Conservation (phyloP, 2,329 filamentous ascomycete species). For the Diaporthe humulicola region DNA sequence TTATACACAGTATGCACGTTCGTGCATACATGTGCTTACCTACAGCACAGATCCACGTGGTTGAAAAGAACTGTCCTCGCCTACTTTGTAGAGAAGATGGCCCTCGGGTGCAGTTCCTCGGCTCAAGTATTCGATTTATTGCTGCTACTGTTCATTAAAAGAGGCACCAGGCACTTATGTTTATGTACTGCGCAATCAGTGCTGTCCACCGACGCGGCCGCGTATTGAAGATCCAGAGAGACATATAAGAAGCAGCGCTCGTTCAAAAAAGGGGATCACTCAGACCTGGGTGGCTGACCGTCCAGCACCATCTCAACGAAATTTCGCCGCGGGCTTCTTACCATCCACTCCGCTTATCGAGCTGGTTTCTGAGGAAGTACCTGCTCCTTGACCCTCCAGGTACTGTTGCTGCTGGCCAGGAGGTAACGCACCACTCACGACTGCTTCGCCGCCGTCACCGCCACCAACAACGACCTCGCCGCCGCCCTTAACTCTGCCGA, state of each 20-base stretch:
- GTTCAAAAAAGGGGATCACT: neutral
- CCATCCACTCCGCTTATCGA: slow-evolving; percentile 34
- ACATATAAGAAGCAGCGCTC: neutral
- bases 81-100: neutral
- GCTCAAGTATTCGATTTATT: neutral
- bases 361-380: slow-evolving; percentile 36
- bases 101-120: no score
- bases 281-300: neutral
- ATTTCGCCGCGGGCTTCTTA: slow-evolving; percentile 35
- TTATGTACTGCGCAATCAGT: neutral
- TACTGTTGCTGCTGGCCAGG: slow-evolving; percentile 40
- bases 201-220: neutral
- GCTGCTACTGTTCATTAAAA: neutral
- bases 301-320: slow-evolving; percentile 31
- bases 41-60: neutral
- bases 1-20: neutral
- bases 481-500: slow-evolving; percentile 81
- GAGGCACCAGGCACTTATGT: neutral
- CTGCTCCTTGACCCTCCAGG: slow-evolving; percentile 47
- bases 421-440: slow-evolving; percentile 26
- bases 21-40: neutral
- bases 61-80: neutral
- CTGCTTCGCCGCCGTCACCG: slow-evolving; percentile 57
- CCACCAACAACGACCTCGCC: slow-evolving; percentile 81
- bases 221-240: neutral